Base-by-base conservation (phyloP, 2,329 filamentous ascomycete species). In the Pleomassaria siparia region DNA sequence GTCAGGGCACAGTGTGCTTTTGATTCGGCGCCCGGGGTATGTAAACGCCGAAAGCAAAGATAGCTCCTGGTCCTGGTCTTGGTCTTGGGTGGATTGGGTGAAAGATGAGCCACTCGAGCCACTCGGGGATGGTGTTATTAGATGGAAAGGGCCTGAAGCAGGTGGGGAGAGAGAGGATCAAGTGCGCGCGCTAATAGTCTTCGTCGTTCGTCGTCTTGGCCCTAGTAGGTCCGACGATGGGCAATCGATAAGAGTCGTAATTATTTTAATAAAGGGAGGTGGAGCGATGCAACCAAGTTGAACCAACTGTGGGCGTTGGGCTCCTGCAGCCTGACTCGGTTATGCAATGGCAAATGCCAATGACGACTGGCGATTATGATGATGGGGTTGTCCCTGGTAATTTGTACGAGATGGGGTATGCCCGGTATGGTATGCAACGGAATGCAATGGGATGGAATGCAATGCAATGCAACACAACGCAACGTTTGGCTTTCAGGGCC, bases 1-100 rank as follows among this genome's bases (percentile, higher is more conserved):
- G 43, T 6, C 26, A 26, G 29, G 40, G 40, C 37, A 50, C 54
- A 55, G 48, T 54, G 50, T 53, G 54, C 51, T 39, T 49, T 47
- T 66, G 60, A 62, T 64, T 66, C 54, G 60, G 54, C 53, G 46
- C 25, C 36, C 50, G 47, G 54, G n/a, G n/a, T n/a, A n/a, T n/a
- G 51, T 48, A 56, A 53, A 55, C n/a, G 28, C 28, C 8, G 11
- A 4, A n/a, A 30, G 28, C 28, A 30, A 30, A 30, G 28, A 13
- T 13, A 30, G 28, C 28, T 8, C 32, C 35, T 55, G 55, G 49
- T 36, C 49, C n/a, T n/a, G n/a, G n/a, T n/a, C n/a, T n/a, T n/a
- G n/a, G n/a, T n/a, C n/a, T n/a, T n/a, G n/a, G n/a, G n/a, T n/a
- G n/a, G n/a, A n/a, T n/a, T n/a, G n/a, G n/a, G n/a, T n/a, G n/a